Evolutionary conservation across 2,329 filamentous ascomycete species (phyloP), one percentile per base, ranked within the genome.

Genomic region (Botrytis fragariae): DNA sequence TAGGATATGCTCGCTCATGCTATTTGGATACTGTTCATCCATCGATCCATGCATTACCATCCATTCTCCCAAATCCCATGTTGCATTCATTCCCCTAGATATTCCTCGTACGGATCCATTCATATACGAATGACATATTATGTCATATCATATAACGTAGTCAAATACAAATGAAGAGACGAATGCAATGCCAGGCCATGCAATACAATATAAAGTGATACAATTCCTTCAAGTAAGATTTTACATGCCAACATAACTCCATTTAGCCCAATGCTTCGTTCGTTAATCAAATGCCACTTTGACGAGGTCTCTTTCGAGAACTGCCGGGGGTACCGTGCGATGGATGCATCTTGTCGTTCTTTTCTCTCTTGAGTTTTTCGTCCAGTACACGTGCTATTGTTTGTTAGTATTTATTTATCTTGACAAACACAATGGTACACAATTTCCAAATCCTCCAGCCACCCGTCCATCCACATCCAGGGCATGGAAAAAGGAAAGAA

Each of bases 291-390:
- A 79, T 74, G 4, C 73, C 76, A 62, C 72, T 67, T 35, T 73
- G 68, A 32, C 88, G 84, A 5, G 87, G 82, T 44, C 89, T 85
- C 81, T 91, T 91, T 80, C 88, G 86, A 12, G 81, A 85, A 79
- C 86, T 88, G 77, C 83, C 81, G 5, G 81, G 77, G 35, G 67
- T 69, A 16, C 81, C 81, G 7, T 74, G 71, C 10, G 87, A 86
- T 71, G 89, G 86, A 69, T 80, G 78, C 72, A 78, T 70, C 73
- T 90, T 90, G 69, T 89, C 87, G 82, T 84, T 87, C 78, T 85
- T 85, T 79, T 91, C 89, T 77, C 88, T 84, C 85, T 88, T 89
- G 84, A 90, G 87, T 82, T 91, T 91, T 80, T 90, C 87, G 83
- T 91, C 88, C 81, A 91, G 82, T 32, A 91, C 88, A 74, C 88